These are phyloP conservation scores for Yamadazyma triangularis DNA, from an alignment of 1,139 yeast genomes.

Conservation along the genomic window DNA sequence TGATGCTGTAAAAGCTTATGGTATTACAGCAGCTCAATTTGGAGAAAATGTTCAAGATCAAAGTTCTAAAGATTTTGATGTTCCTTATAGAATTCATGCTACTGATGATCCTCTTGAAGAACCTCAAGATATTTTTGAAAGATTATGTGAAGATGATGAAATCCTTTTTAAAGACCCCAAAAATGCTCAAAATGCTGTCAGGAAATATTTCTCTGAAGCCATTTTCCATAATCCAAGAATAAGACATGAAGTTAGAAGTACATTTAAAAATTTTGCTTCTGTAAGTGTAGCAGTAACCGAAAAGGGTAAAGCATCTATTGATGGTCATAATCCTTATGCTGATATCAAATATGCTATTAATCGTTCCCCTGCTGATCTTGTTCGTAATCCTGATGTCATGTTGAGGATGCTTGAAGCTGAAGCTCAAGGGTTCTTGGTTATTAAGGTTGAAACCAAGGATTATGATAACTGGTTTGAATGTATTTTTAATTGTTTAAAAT, in stretches of 20 bases:
- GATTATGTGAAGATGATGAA: slow-evolving; percentile 49
- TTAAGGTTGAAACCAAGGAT: slow-evolving; percentile 44
- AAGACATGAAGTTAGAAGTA: slow-evolving; percentile 68
- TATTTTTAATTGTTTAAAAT: slow-evolving; percentile 57
- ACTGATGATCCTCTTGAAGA: slow-evolving; percentile 67
- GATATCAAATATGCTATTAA: slow-evolving; percentile 90
- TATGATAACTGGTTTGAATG: slow-evolving; percentile 42
- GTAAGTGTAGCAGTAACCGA: slow-evolving; percentile 79
- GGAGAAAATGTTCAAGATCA: slow-evolving; percentile 80
- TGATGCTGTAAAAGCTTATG: slow-evolving; percentile 67
- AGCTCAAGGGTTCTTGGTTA: slow-evolving; percentile 49
- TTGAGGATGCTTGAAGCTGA: slow-evolving; percentile 93
- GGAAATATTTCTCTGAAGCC: slow-evolving; percentile 74
- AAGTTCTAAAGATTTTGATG: slow-evolving; percentile 39
- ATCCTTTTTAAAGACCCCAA: slow-evolving; percentile 55
- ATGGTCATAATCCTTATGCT: slow-evolving; percentile 73
- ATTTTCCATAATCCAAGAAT: slow-evolving; percentile 78
- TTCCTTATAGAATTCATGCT: slow-evolving; percentile 61
- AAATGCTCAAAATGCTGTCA: slow-evolving; percentile 69
- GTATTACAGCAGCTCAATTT: slow-evolving; percentile 72
- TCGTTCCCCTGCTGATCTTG: slow-evolving; percentile 70
- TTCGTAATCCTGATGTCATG: slow-evolving; percentile 71
- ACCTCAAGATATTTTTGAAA: slow-evolving; percentile 63
- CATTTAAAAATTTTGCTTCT: slow-evolving; percentile 63
- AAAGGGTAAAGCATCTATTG: slow-evolving; percentile 80